These are phyloP conservation scores for Marasmius oreades DNA, from an alignment of 1,284 basidiomycete genomes.

Conservation along the genomic window DNA sequence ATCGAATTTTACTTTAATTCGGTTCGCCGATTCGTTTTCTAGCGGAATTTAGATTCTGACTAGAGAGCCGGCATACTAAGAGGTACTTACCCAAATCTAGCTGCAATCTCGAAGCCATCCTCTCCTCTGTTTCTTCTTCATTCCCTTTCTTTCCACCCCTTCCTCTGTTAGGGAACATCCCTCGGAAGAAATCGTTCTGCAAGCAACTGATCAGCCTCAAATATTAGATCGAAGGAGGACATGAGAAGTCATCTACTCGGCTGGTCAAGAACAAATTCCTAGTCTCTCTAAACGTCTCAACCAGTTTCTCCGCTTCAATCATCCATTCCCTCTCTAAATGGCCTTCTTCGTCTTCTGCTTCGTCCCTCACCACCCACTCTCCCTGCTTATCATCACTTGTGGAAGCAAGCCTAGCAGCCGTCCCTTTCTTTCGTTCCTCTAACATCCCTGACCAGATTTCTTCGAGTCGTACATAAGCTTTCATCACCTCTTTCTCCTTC, in stretches of 20 bases:
- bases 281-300: conserved; percentile 88
- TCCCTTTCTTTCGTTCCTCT: conserved; percentile 17
- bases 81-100: conserved; percentile 59
- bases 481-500: conserved; percentile 58
- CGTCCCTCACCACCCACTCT: conserved; percentile 17
- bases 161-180: conserved; percentile 58
- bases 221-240: background rate
- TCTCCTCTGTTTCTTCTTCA: conserved; percentile 59
- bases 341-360: conserved; percentile 33
- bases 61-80: background rate
- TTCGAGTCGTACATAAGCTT: conserved; percentile 45
- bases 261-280: conserved; percentile 78
- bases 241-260: conserved; percentile 43
- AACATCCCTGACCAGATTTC: conserved; percentile 45
- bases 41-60: background rate
- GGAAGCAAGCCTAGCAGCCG: conserved; percentile 27
- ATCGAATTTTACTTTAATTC: conserved; percentile 26
- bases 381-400: conserved; percentile 7
- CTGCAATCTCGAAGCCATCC: conserved; percentile 73
- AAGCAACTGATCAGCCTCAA: conserved; percentile 5
- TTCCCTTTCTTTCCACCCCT: conserved; percentile 40
- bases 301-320: conserved; percentile 77
- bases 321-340: conserved; percentile 64
- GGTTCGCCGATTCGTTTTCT: conserved; percentile 43
- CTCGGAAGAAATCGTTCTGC: conserved; percentile 51